Evolutionary conservation across 257 asterid species (phyloP), one percentile per base, ranked within the genome.

Genomic region (Scutellaria minor): DNA sequence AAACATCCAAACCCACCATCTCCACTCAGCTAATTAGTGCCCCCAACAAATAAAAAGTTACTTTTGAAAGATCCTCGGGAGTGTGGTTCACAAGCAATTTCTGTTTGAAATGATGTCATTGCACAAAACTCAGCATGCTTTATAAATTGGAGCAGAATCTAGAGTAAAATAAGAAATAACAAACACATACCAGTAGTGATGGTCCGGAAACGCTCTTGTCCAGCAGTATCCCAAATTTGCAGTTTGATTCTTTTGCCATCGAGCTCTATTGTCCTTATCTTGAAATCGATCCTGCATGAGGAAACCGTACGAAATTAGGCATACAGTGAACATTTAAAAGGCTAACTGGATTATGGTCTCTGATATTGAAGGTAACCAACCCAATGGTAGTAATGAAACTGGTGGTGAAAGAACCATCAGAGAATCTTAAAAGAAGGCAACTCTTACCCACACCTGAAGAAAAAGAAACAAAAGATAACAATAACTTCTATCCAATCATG

Each of bases 341-440:
- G 40, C 66, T 62, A 53, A 62, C 53, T 18, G 45, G 47, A 54
- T 54, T 50, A 39, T 35, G 40, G 31, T 51, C 71, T 64, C 53
- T 46, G 44, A 35, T 48, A 50, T 51, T 65, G 13, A 55, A 50
- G 40, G 59, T 52, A 69, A 71, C 87, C 72, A 70, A 87, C 93
- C 93, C 93, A 55, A 87, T 87, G 73, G 93, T 87, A 68, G 98
- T 90, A 78, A 92, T 92, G 88, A 92, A 92, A 87, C 98, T 92
- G 84, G 98, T 92, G 31, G 98, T 92, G 90, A 92, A 92, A 83
- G 98, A 92, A 74, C 98, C 98, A 86, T 92, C 98, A 7, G 98
- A 92, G 87, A 92, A 92, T 82, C 98, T 92, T 79, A 92, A 83
- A 79, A 92, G 98, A 68, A 92, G 96, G 90, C 98, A 92, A 90